phyloP scores from a whole-genome alignment of 2,329 filamentous ascomycete genomes.

The Chaetoscypha palmicola region DNA sequence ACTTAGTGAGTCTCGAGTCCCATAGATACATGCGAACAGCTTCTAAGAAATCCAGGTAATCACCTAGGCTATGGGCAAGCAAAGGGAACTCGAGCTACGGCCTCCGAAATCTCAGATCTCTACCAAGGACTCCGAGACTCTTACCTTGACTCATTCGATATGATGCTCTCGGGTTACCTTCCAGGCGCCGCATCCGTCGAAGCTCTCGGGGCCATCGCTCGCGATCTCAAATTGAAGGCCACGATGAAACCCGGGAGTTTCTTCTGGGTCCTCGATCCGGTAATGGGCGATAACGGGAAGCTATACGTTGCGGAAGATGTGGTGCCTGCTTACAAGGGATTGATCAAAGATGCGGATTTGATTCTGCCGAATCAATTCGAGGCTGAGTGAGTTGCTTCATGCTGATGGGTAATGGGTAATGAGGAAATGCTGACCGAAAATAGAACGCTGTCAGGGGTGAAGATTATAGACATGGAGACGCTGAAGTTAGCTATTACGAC shows the following conservation, averaged over 20 bases:
- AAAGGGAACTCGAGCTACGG: conserved; percentile 75
- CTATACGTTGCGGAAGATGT: conserved; percentile 90
- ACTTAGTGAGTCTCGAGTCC: conserved; percentile 73
- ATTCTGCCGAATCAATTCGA: conserved; percentile 97
- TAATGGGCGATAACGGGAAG: conserved; percentile 94
- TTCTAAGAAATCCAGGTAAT: conserved; percentile 59
- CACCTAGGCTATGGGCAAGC: conserved; percentile 89
- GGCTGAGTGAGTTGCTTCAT: conserved; percentile 61
- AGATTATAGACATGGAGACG: conserved; percentile 67
- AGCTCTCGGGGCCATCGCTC: conserved; percentile 75
- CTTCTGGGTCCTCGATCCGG: conserved; percentile 96
- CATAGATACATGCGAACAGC: too few relatives aligned
- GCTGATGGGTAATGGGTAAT: not conserved
- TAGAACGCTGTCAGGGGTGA: conserved; percentile 77
- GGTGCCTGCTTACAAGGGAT: conserved; percentile 78
- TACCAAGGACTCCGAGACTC: conserved; percentile 80
- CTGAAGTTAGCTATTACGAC: conserved; percentile 68
- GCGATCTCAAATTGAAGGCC: conserved; percentile 66
- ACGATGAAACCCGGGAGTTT: conserved; percentile 63
- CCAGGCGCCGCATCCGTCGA: conserved; percentile 79
- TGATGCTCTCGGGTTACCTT: conserved; percentile 92
- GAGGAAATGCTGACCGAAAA: conserved; percentile 10
- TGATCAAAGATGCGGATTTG: conserved; percentile 76
- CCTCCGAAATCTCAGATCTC: conserved; percentile 74
- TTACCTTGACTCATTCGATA: conserved; percentile 81